Conservation (phyloP, 352 stramenopile species). For the Elongisporangium senticosum region DNA sequence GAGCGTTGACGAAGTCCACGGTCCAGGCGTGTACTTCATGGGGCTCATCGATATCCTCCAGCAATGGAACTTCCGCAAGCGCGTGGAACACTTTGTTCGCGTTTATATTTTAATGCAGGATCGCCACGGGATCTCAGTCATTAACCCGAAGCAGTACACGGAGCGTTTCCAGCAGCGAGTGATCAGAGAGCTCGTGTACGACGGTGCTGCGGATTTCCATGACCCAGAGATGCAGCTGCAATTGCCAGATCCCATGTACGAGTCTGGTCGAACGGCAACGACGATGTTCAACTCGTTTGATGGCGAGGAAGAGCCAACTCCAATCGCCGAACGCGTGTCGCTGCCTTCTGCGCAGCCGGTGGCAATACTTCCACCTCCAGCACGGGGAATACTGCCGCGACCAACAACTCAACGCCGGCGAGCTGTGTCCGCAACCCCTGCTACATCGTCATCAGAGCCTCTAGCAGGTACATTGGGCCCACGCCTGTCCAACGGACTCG, state of each 20-base stretch:
- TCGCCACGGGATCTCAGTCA: constrained; percentile 61
- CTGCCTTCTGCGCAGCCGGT: constrained; percentile 15
- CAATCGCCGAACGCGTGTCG: constrained; percentile 16
- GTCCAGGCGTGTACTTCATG: constrained; percentile 92
- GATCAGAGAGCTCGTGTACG: constrained; percentile 69
- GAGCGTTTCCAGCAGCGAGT: constrained; percentile 76
- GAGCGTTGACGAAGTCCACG: constrained; percentile 82
- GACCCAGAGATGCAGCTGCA: constrained; percentile 24
- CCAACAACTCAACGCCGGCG: constrained; percentile 10
- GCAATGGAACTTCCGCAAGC: constrained; percentile 92
- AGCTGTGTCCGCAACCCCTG: constrained; percentile 10
- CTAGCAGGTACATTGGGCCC: constrained; percentile 16
- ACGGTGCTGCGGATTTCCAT: constrained; percentile 16
- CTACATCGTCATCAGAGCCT: constrained; percentile 13
- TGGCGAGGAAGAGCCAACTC: constrained; percentile 5
- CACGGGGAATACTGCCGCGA: constrained; percentile 1
- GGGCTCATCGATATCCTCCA: constrained; percentile 95
- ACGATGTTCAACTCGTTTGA: constrained; percentile 55
- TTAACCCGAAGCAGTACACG: constrained; percentile 66
- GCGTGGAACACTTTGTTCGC: constrained; percentile 80
- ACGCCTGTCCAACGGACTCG: constrained; percentile 31
- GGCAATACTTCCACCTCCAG: constrained; percentile 1
- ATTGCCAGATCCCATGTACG: constrained; percentile 23
- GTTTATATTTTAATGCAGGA: constrained; percentile 72
- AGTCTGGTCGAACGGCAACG: constrained; percentile 41